Percentiles rank a stretch among this genome's conserved stretches.
phyloP scores from a whole-genome alignment of 2,329 filamentous ascomycete species.

The Fusarium neocosmosporiellum region DNA sequence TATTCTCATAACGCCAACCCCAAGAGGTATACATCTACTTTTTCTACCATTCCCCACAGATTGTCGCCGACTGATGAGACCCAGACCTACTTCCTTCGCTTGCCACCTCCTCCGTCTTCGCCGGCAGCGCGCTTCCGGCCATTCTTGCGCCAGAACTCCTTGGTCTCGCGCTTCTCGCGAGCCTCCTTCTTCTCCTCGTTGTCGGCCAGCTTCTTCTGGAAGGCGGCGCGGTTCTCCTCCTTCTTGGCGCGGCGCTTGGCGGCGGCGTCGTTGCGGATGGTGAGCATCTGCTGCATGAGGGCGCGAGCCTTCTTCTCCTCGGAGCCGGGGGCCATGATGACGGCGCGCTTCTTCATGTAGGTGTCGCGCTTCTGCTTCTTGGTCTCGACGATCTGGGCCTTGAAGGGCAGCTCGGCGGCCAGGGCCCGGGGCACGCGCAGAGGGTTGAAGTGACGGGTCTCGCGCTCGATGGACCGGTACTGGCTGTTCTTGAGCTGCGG shows the following conservation, averaged over 20 bases:
- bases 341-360: slow-evolving; percentile 95
- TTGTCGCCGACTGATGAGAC: background rate
- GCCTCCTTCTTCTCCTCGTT: slow-evolving; percentile 86
- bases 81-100: slow-evolving; percentile 47
- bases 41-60: slow-evolving; percentile 15
- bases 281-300: slow-evolving; percentile 92
- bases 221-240: slow-evolving; percentile 84
- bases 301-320: slow-evolving; percentile 92
- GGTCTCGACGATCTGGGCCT: slow-evolving; percentile 87
- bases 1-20: slow-evolving; percentile 40
- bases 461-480: slow-evolving; percentile 78
- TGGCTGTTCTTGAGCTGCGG: slow-evolving; percentile 86
- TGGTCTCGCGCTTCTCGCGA: slow-evolving; percentile 89
- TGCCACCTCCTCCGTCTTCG: slow-evolving; percentile 54
- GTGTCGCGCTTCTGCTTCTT: slow-evolving; percentile 83
- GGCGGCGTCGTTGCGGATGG: slow-evolving; percentile 88
- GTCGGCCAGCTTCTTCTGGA: slow-evolving; percentile 85
- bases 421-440: slow-evolving; percentile 82
- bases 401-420: slow-evolving; percentile 88
- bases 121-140: slow-evolving; percentile 73
- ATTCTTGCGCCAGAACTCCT: slow-evolving; percentile 93
- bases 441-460: slow-evolving; percentile 80
- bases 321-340: slow-evolving; percentile 80
- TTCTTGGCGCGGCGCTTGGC: slow-evolving; percentile 87
- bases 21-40: slow-evolving; percentile 38